Evolutionary conservation across 1,284 basidiomycete species (phyloP).

Genomic region (Veloporphyrellus conicus): DNA sequence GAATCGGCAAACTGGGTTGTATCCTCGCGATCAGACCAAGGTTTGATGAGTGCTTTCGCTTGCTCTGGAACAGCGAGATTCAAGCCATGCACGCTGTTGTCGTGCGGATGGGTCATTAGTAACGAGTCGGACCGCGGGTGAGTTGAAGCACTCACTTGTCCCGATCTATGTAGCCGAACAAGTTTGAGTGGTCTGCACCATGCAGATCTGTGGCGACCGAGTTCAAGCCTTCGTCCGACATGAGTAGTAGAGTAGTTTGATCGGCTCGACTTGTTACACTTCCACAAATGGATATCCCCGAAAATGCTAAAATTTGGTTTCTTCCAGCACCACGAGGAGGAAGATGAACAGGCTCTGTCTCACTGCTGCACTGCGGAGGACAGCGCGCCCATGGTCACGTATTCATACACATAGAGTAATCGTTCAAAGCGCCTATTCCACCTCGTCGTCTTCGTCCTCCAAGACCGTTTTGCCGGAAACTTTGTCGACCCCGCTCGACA

Average conservation of each 20-base stretch:
- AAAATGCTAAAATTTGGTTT: not conserved
- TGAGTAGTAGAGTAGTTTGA: not conserved
- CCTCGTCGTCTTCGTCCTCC: slow-evolving; percentile 5
- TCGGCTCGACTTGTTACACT: not conserved
- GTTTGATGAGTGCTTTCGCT: slow-evolving; percentile 70
- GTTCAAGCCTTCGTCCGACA: slow-evolving; percentile 16
- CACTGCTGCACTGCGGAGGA: slow-evolving; percentile 11
- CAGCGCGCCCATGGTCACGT: slow-evolving; percentile 10
- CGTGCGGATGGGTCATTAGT: slow-evolving; percentile 5
- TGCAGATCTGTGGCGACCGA: slow-evolving; percentile 30
- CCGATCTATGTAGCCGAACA: slow-evolving; percentile 63
- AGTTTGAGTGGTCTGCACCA: slow-evolving; percentile 49
- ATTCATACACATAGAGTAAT: not conserved
- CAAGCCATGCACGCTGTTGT: slow-evolving; percentile 67
- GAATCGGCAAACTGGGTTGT: slow-evolving; percentile 62
- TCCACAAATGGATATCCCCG: not conserved
- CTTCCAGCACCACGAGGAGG: not conserved
- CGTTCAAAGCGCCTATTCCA: slow-evolving; percentile 16
- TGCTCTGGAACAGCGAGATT: slow-evolving; percentile 73
- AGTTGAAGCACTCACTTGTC: slow-evolving; percentile 55
- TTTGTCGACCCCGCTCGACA: slow-evolving; percentile 1
- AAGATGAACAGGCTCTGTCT: slow-evolving; percentile 24
- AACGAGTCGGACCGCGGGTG: not conserved
- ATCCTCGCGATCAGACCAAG: slow-evolving; percentile 74
- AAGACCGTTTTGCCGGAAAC: slow-evolving; percentile 6